Evolutionary conservation across 106 monocot genomes (phyloP), one percentile per base, ranked within the genome.

Genomic region (Apostasia shenzhenica): DNA sequence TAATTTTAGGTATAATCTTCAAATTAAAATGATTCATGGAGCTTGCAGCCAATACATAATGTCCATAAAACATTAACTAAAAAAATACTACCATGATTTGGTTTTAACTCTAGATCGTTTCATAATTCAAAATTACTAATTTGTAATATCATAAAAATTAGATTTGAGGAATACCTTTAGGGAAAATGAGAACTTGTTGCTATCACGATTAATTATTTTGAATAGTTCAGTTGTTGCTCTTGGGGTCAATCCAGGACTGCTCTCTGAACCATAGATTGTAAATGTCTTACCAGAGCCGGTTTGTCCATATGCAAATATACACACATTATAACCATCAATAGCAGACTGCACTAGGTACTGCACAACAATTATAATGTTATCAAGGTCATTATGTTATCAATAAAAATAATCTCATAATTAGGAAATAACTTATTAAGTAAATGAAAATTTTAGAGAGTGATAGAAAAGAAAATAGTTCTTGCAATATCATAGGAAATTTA

Each of bases 261-360:
- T 81, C 48, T 99, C 87, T 11, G 84, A 90, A 65, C 93, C 99
- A 72, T 90, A 99, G 69, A 99, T 99, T 45, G 93, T 99, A 41
- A 90, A 99, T 67, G 99, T 99, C 67, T 99, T 99, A 8, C 99
- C 93, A 51, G 99, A 99, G 71, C 99, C 93, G 69, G 99, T 99
- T 90, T 93, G 99, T 3, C 99, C 99, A 82, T 99, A 99, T 38
- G 99, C 99, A 84, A 99, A 99, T 69, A 99, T 89, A 57, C 93
- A 99, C 14, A 99, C 99, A 88, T 99, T 99, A 71, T 93, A 99
- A 53, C 99, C 99, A 78, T 93, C 99, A 67, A 93, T 74, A 41
- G 99, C 92, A 46, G 99, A 99, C 78, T 93, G 99, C 52, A 99
- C 87, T 49, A 99, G 72, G 77, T 99, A 99, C 99, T 99, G 86